Evolutionary conservation across 306 rosid species (phyloP).

Genomic region (Cicer arietinum): DNA sequence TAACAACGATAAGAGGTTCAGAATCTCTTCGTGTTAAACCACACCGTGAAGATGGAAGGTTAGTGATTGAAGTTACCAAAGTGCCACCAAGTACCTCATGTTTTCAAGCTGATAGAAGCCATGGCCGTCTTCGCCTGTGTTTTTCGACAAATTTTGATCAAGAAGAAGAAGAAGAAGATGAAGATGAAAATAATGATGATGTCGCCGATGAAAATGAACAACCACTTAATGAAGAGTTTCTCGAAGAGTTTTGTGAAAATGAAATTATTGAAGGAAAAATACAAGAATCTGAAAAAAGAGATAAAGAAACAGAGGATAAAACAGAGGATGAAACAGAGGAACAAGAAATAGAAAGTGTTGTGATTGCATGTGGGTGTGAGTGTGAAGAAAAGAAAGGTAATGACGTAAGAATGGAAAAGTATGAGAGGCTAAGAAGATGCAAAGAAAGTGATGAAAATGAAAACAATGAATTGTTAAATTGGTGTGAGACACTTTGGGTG

Average conservation of each 20-base stretch:
- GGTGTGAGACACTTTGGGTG: conserved; percentile 65
- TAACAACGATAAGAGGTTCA: conserved; percentile 85
- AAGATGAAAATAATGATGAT: conserved; percentile 19
- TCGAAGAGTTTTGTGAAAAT: conserved; percentile 38
- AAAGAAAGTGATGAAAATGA: conserved; percentile 63
- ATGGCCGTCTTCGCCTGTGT: conserved; percentile 84
- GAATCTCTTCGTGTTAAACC: conserved; percentile 66
- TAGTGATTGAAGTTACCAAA: conserved; percentile 70
- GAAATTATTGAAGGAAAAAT: conserved; percentile 36
- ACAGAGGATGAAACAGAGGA: background rate
- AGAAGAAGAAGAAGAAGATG: conserved; percentile 8
- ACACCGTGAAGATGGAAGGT: conserved; percentile 80
- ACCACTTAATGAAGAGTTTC: conserved; percentile 10
- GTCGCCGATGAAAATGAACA: conserved; percentile 29
- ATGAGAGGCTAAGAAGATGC: conserved; percentile 60
- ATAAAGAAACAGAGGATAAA: background rate
- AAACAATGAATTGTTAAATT: conserved; percentile 53
- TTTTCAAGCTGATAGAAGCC: conserved; percentile 72
- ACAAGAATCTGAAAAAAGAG: conserved; percentile 30
- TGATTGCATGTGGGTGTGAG: conserved; percentile 12
- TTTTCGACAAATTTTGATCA: conserved; percentile 56
- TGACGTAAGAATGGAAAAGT: conserved; percentile 53
- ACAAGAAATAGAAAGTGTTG: conserved; percentile 8
- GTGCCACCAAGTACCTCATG: conserved; percentile 51
- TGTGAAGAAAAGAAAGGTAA: background rate